Percentiles rank a stretch among this genome's conserved stretches.
phyloP scores from a whole-genome alignment of 345 rosid genomes.

The Iberis pinnata region DNA sequence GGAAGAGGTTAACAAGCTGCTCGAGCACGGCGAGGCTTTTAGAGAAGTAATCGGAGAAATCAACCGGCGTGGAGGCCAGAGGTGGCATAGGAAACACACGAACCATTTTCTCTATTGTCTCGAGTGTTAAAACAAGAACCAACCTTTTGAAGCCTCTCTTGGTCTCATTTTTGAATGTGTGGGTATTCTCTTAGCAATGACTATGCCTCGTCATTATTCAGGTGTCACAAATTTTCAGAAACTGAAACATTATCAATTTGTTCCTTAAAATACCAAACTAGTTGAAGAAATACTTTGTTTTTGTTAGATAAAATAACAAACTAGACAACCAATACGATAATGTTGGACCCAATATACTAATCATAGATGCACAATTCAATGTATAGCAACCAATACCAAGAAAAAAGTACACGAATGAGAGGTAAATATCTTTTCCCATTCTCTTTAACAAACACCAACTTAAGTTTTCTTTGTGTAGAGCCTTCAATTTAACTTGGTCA shows the following conservation, averaged over 20 bases:
- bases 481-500: too few relatives aligned
- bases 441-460: too few relatives aligned
- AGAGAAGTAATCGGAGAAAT: slow-evolving; percentile 91
- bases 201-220: slow-evolving; percentile 67
- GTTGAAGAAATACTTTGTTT: too few relatives aligned
- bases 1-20: slow-evolving; percentile 72
- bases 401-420: too few relatives aligned
- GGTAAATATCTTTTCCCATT: too few relatives aligned
- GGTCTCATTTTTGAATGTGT: slow-evolving; percentile 96
- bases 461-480: too few relatives aligned
- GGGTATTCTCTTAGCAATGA: slow-evolving; percentile 88
- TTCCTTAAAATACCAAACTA: neutral
- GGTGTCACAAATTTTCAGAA: neutral
- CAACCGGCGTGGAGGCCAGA: slow-evolving; percentile 79
- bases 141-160: slow-evolving; percentile 90
- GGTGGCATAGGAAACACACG: slow-evolving; percentile 95
- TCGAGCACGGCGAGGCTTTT: slow-evolving; percentile 90
- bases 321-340: too few relatives aligned
- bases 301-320: too few relatives aligned
- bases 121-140: slow-evolving; percentile 81
- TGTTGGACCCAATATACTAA: too few relatives aligned
- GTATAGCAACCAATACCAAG: too few relatives aligned
- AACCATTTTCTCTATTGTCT: slow-evolving; percentile 89
- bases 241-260: neutral
- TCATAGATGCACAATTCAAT: too few relatives aligned